Conservation (phyloP, 768 basidiomycete species). For the Cytidiella melzeri region DNA sequence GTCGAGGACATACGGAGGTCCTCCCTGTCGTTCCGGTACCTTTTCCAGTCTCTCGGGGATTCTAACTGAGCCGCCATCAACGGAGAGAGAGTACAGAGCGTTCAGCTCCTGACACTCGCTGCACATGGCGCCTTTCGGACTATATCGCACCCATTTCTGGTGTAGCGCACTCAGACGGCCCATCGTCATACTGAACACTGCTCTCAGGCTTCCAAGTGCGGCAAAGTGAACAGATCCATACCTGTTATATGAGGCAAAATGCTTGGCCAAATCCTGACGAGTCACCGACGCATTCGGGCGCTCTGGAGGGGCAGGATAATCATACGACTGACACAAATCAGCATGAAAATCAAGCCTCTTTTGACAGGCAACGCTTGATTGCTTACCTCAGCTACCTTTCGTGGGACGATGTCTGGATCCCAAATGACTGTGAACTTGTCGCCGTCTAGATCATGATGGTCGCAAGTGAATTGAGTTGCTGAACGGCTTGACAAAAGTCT, state of each 20-base stretch:
- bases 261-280: constrained; percentile 51
- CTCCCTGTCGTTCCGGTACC: constrained; percentile 37
- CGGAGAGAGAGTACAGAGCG: constrained; percentile 63
- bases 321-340: constrained; percentile 44
- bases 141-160: constrained; percentile 51
- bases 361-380: not conserved
- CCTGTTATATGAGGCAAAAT: constrained; percentile 64
- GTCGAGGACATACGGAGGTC: constrained; percentile 46
- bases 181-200: constrained; percentile 42
- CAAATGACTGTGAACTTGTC: constrained; percentile 68
- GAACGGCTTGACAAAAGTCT: constrained; percentile 11
- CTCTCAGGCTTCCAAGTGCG: not conserved
- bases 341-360: not conserved
- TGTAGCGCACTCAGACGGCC: constrained; percentile 53
- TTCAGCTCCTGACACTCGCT: constrained; percentile 67
- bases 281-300: constrained; percentile 40
- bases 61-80: constrained; percentile 57
- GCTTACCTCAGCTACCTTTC: constrained; percentile 45
- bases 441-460: constrained; percentile 28
- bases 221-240: constrained; percentile 22
- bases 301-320: constrained; percentile 61
- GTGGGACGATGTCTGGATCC: constrained; percentile 58
- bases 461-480: not conserved
- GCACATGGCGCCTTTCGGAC: constrained; percentile 51
- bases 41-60: constrained; percentile 51